Base-by-base conservation (phyloP, 1,284 basidiomycete genomes). In the Pterula multifida region DNA sequence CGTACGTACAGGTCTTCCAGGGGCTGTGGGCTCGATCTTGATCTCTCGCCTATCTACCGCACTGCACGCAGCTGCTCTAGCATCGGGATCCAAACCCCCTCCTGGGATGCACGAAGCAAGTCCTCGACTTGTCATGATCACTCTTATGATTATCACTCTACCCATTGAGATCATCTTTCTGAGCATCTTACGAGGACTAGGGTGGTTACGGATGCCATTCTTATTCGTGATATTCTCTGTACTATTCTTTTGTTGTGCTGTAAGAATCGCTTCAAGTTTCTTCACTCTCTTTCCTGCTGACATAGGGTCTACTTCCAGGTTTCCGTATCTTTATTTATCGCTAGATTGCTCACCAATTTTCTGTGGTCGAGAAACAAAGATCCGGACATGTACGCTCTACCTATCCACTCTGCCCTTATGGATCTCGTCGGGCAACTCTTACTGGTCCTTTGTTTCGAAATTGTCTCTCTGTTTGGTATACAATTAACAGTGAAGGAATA, bases 321-420 rank as follows among this genome's bases (percentile, higher is more conserved):
- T 26, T 61, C 71, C 3, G 68, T 81, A 53, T 90, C 90, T 0
- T 72, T 97, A 3, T 39, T 73, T 26, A 63, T 88, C 22, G 88
- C 88, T 0, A 79, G 78, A 49, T 59, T 65, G 9, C 70, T 95
- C 26, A 94, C 92, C 0, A 68, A 81, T 44, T 79, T 82, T 60
- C 75, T 97, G 36, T 97, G 93, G 93, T 77, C 76, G 21, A 78
- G 73, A 52, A 74, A 82, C 35, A 75, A 85, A 46, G 95, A 98
- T 63, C 95, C 95, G 11, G 93, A 96, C 64, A 86, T 88, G 65
- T 96, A 97, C 64, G 91, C 91, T 1, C 69, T 98, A 17, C 95
- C 95, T 1, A 79, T 95, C 35, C 90, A 96, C 56, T 91, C 89
- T 1, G 87, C 91, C 0, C 63, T 91, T 32, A 84, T 97, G 67